Evolutionary conservation across 176 grass and related monocot species (phyloP).

Genomic region (Oryza officinalis): DNA sequence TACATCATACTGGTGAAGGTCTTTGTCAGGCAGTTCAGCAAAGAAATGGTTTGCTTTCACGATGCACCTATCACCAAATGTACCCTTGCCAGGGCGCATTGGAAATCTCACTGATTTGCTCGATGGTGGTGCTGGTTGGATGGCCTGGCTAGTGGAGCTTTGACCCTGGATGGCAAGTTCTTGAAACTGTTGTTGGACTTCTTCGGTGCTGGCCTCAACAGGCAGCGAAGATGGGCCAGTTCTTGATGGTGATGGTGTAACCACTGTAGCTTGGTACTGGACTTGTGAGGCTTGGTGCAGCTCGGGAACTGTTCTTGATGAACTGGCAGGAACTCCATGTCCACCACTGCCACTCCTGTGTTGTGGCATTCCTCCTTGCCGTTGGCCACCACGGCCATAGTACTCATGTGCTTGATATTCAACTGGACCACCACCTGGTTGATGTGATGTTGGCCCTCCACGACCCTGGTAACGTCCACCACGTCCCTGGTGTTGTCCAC

Average conservation of each 20-base stretch:
- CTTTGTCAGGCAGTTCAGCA: slow-evolving; percentile 68
- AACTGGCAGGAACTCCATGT: slow-evolving; percentile 32
- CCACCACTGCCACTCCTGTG: slow-evolving; percentile 46
- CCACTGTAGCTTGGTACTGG: slow-evolving; percentile 23
- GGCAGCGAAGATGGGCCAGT: slow-evolving; percentile 33
- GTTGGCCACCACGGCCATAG: slow-evolving; percentile 24
- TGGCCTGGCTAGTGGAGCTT: slow-evolving; percentile 44
- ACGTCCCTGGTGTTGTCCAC: slow-evolving; percentile 35
- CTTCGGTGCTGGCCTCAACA: slow-evolving; percentile 37
- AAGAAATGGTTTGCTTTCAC: slow-evolving; percentile 85
- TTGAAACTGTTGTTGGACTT: slow-evolving; percentile 52
- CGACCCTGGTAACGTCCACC: slow-evolving; percentile 28
- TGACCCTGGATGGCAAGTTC: slow-evolving; percentile 48
- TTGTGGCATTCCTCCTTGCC: slow-evolving; percentile 45
- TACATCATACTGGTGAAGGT: slow-evolving; percentile 84
- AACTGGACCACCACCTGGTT: slow-evolving; percentile 31
- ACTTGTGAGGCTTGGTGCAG: slow-evolving; percentile 73
- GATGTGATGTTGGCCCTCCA: slow-evolving; percentile 30
- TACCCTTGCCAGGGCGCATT: slow-evolving; percentile 65
- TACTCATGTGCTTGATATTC: slow-evolving; percentile 44
- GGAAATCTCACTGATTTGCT: slow-evolving; percentile 71
- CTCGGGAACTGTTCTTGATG: slow-evolving; percentile 64
- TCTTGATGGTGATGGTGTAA: slow-evolving; percentile 35
- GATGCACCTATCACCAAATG: slow-evolving; percentile 55
- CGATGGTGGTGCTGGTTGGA: slow-evolving; percentile 41